Evolutionary conservation across 345 rosid species (phyloP), one percentile per base, ranked within the genome.

Genomic region (Chamaenerion angustifolium): DNA sequence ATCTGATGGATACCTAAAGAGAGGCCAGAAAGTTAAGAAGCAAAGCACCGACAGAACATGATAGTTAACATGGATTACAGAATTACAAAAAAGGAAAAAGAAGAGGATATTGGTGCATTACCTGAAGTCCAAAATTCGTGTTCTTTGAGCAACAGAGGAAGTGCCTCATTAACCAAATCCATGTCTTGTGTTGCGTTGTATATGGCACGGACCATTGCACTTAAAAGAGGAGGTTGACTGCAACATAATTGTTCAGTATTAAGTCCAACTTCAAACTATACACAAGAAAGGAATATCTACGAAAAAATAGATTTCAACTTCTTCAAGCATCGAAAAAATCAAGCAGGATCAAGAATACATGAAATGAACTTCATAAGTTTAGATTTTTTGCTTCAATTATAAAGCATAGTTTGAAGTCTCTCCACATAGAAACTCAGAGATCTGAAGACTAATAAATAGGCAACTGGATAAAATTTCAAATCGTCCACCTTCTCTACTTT

Each of bases 141-240:
- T 51, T 93, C 99, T 62, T 72, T 81, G 57, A 85, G 59, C 66
- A 92, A 76, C 18, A 79, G 73, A 42, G 86, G 95, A 27, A 88
- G 66, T 47, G 88, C 69, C 53, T 64, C 64, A 52, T 9, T 63
- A 45, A 75, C 70, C 54, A 85, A 70, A 46, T 81, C 77, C 25
- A 56, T 56, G 52, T 85, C 96, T 47, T 67, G 70, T n/a, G 99
- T 88, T 37, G 52, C 68, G 8, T 70, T 68, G 58, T 77, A 84
- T 61, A 88, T 76, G 47, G 68, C 86, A 11, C 47, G 46, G 40
- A 92, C 73, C 99, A 88, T 88, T 57, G 99, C 74, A 70, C 90
- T 84, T 18, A 92, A 68, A 11, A 92, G 77, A 15, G 99, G 96
- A 41, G 99, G 99, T 57, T 88, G 83, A 70, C 99, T 92, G 57